A percentile compares a stretch with the other conserved stretches of the same genome.
Conservation (phyloP, 345 rosid genomes). For the Aethionema arabicum region DNA sequence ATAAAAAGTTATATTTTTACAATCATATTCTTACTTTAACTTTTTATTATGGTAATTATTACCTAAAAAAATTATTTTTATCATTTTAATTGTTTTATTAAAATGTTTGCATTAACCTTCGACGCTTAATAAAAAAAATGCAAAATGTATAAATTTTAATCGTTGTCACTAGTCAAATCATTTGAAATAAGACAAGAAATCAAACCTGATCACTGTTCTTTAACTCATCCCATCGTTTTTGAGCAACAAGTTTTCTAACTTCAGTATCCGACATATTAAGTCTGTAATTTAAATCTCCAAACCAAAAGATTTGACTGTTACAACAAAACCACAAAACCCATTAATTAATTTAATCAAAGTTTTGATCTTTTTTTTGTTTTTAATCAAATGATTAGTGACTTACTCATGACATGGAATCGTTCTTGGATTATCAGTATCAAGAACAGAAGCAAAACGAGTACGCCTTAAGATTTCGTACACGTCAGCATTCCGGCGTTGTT, state of each 20-base stretch:
- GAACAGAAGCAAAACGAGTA: conserved; percentile 70
- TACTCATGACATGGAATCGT: conserved; percentile 95
- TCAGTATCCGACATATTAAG: conserved; percentile 72
- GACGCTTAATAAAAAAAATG: no score
- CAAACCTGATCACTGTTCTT: conserved; percentile 77
- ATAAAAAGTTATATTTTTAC: no score
- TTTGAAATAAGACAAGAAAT: no score
- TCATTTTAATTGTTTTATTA: no score
- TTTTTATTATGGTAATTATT: no score
- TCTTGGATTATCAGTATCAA: conserved; percentile 68
- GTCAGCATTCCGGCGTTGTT: conserved; percentile 85
- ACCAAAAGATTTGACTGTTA: conserved; percentile 92
- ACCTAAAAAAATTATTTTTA: no score
- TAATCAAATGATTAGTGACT: conserved; percentile 30
- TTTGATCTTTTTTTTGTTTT: background rate
- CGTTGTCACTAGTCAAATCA: background rate
- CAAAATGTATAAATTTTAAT: no score
- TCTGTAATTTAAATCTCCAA: conserved; percentile 96
- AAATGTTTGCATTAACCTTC: no score
- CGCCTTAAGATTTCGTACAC: conserved; percentile 79
- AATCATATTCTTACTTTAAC: no score
- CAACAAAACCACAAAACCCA: background rate
- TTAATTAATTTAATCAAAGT: background rate
- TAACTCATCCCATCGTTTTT: conserved; percentile 78
- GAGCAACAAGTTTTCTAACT: conserved; percentile 71